Evolutionary conservation across 106 monocot genomes (phyloP), one percentile per base, ranked within the genome.

Genomic region (Alisma plantagoaquatica): DNA sequence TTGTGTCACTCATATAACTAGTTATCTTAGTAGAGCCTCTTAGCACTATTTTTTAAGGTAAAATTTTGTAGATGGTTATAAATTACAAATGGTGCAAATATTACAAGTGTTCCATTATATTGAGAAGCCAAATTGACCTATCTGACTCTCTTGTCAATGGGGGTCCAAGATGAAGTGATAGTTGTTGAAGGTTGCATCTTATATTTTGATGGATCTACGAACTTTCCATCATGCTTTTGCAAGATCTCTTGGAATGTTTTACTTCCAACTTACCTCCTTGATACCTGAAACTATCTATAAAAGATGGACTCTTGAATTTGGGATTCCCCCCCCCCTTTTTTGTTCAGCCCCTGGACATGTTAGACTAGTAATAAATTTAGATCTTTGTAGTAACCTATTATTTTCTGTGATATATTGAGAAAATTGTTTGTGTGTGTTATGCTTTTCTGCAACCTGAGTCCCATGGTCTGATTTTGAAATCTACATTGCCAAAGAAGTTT

Each of bases 111-210:
- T 21, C 11, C 4, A 49, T 19, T 49, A 8, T 0, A 49, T 19
- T 19, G 2, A 17, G 49, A 19, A 14, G 25, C n/a, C n/a, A 49
- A 23, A 19, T 21, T 26, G 61, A 98, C 98, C 82, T 79, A 85
- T 77, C 98, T 90, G 52, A 89, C 90, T 73, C 79, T 75, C 73
- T 98, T 98, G 66, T 98, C 96, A 49, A 86, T 49, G 7, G 98
- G 89, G 25, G 98, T 98, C 85, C 85, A 90, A 57, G 90, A 46
- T 26, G 82, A 73, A 48, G 26, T 56, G 51, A 71, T 65, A 26
- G 50, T 43, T 2, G 76, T 41, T 17, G 72, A 52, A 31, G 44
- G 64, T 21, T 72, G 77, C 46, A 41, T 70, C 47, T 75, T 54
- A n/a, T 59, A 21, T 43, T 26, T 63, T 14, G 27, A 50, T 30